phyloP scores from a whole-genome alignment of 2,329 filamentous ascomycete species.

The Penicillium decumbens region DNA sequence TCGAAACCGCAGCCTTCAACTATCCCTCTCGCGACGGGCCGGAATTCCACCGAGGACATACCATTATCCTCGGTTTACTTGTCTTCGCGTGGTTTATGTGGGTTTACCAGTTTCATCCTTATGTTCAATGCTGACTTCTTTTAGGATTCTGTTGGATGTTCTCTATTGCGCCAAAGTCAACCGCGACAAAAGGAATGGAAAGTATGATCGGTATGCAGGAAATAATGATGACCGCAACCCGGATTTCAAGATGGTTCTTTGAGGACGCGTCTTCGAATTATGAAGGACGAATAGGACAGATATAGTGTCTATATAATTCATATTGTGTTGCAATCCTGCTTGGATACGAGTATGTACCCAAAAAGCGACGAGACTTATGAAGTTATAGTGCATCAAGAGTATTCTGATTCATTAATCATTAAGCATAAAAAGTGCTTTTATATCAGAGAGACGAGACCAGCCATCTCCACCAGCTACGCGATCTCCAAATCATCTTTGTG shows the following conservation, averaged over 20 bases:
- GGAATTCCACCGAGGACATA: conserved; percentile 58
- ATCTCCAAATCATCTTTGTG: conserved; percentile 40
- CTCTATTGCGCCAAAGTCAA: conserved; percentile 62
- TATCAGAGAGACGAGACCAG: neutral
- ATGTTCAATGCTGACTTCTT: neutral
- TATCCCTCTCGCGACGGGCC: conserved; percentile 57
- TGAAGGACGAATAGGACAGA: neutral
- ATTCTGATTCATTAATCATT: neutral
- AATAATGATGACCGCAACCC: conserved; percentile 62
- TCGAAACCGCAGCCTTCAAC: conserved; percentile 43
- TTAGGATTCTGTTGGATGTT: conserved; percentile 57
- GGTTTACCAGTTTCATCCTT: conserved; percentile 35
- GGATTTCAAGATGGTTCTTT: conserved; percentile 58
- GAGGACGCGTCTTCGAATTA: conserved; percentile 7
- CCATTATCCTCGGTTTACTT: conserved; percentile 56
- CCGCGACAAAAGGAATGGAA: conserved; percentile 56
- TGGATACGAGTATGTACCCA: neutral
- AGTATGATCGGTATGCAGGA: conserved; percentile 55
- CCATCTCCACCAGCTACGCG: conserved; percentile 16
- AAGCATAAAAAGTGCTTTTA: neutral
- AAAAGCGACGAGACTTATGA: neutral
- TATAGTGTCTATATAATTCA: neutral
- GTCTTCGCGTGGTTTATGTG: conserved; percentile 62
- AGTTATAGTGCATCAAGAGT: neutral
- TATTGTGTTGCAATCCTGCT: neutral